Conservation (phyloP, 2,329 filamentous ascomycete genomes). For the Aschersonia sp. region DNA sequence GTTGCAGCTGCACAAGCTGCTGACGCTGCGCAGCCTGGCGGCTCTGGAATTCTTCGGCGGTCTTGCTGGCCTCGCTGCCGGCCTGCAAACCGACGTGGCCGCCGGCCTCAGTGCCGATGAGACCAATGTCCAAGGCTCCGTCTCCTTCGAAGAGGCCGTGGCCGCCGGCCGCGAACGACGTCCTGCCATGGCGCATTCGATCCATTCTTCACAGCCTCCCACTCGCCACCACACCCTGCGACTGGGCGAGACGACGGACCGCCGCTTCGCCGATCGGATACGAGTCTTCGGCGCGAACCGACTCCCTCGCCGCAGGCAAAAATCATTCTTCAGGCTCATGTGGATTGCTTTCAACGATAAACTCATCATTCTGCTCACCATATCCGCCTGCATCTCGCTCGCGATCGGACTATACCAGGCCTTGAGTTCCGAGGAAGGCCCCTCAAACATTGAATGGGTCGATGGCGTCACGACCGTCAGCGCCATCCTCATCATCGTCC, state of each 20-base stretch:
- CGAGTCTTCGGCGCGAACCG: constrained; percentile 54
- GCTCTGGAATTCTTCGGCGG: constrained; percentile 39
- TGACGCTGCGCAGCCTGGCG: constrained; percentile 32
- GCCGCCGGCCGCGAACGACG: constrained; percentile 20
- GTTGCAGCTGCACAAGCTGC: constrained; percentile 36
- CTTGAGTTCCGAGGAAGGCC: constrained; percentile 34
- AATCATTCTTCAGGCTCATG: constrained; percentile 49
- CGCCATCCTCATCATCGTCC: constrained; percentile 61
- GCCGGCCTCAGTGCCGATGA: constrained; percentile 37
- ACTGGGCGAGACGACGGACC: constrained; percentile 12
- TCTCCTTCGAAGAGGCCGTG: constrained; percentile 35
- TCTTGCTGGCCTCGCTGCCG: constrained; percentile 33
- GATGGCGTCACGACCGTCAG: constrained; percentile 70
- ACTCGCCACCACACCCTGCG: constrained; percentile 14
- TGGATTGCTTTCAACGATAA: constrained; percentile 81
- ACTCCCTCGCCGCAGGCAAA: constrained; percentile 44
- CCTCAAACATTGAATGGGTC: constrained; percentile 59
- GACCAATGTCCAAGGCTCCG: constrained; percentile 23
- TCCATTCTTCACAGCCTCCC: constrained; percentile 7
- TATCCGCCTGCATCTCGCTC: constrained; percentile 60
- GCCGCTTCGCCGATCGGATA: constrained; percentile 40
- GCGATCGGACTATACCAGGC: constrained; percentile 64
- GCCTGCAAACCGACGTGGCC: constrained; percentile 31
- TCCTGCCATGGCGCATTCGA: constrained; percentile 7
- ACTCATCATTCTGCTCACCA: constrained; percentile 56